Conservation (phyloP, 805 yeast genomes). For the Middelhovenomyces tepae region DNA sequence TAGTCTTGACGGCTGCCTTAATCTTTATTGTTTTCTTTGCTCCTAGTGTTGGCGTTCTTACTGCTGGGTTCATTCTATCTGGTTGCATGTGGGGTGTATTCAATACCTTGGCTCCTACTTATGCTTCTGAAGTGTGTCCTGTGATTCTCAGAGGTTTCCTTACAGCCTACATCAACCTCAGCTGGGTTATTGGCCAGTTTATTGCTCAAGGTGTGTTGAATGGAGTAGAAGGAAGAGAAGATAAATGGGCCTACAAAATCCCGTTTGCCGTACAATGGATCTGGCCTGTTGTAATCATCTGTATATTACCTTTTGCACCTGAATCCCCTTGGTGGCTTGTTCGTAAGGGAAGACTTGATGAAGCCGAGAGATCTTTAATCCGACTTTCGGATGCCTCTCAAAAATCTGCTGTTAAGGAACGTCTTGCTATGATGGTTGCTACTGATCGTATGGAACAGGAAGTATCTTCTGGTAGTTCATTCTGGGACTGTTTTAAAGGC, state of each 20-base stretch:
- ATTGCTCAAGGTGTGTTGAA: conserved; percentile 44
- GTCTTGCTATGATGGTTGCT: no score
- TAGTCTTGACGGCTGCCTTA: no score
- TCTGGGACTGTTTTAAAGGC: conserved; percentile 37
- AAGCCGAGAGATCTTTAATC: conserved; percentile 35
- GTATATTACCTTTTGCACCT: conserved; percentile 32
- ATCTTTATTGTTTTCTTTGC: no score
- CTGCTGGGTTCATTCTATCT: no score
- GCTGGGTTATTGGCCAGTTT: conserved; percentile 52
- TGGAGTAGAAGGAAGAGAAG: no score
- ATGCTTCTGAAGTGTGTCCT: conserved; percentile 54
- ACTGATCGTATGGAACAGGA: conserved; percentile 9
- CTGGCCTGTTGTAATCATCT: conserved; percentile 43
- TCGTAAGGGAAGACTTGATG: conserved; percentile 30
- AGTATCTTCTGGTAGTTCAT: conserved; percentile 9
- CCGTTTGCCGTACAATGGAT: conserved; percentile 54
- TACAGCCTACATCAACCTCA: conserved; percentile 41
- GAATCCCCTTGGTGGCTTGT: conserved; percentile 50
- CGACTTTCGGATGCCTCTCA: conserved; percentile 30
- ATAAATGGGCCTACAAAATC: conserved; percentile 39
- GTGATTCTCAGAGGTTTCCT: conserved; percentile 40
- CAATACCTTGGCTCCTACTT: no score
- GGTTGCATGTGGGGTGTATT: no score
- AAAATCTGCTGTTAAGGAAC: no score
- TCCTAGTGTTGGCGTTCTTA: no score